Evolutionary conservation across 139 green algal genomes (phyloP).

Genomic region (Penium margaritaceum): DNA sequence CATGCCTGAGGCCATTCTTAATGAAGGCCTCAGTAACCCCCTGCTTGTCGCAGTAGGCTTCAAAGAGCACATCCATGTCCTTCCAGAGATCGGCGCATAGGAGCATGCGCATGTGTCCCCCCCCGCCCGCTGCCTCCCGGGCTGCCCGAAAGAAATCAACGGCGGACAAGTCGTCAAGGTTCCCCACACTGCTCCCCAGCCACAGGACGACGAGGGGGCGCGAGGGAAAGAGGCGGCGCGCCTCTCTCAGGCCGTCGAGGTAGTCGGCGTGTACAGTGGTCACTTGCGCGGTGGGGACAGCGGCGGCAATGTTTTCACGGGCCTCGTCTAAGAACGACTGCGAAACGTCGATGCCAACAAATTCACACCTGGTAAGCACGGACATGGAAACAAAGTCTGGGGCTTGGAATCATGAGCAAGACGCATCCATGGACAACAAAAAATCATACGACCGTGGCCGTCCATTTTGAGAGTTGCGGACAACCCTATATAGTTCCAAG

Average conservation of each 20-base stretch:
- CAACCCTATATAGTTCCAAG: background rate
- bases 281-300: slow-evolving; percentile 11
- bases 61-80: slow-evolving; percentile 44
- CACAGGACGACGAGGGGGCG: slow-evolving; percentile 56
- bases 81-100: slow-evolving; percentile 57
- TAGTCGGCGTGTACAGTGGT: slow-evolving; percentile 35
- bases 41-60: slow-evolving; percentile 55
- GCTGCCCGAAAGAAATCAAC: too few relatives aligned
- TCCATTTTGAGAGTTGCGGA: background rate
- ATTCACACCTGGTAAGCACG: slow-evolving; percentile 34
- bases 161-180: too few relatives aligned
- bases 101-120: background rate
- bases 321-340: slow-evolving; percentile 51
- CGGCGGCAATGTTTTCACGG: slow-evolving; percentile 29
- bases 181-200: slow-evolving; percentile 61
- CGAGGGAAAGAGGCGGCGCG: slow-evolving; percentile 26
- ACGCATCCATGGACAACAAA: background rate
- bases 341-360: slow-evolving; percentile 57
- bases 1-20: slow-evolving; percentile 50
- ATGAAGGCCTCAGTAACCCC: slow-evolving; percentile 62
- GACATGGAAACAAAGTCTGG: background rate
- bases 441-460: background rate
- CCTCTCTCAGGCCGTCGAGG: slow-evolving; percentile 24
- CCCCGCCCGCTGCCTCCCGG: too few relatives aligned
- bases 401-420: background rate